Base-by-base conservation (phyloP, 108 stramenopile species). In the Schizochytrium sp. region DNA sequence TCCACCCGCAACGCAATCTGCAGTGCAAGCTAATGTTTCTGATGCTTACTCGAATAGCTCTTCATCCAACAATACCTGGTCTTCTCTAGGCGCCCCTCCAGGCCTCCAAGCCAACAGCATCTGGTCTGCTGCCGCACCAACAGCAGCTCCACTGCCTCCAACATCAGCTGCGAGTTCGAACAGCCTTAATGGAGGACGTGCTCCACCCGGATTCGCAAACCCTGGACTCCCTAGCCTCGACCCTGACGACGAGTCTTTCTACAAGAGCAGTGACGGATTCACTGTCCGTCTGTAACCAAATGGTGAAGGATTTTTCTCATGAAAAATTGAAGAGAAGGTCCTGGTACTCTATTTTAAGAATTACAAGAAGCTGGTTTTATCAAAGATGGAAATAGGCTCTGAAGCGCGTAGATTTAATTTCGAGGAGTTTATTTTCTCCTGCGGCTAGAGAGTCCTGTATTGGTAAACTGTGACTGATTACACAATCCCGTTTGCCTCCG, bases 161-260 rank as follows among this genome's bases (percentile, higher is more conserved):
- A 28, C 28, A 28, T 28, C 28, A 28, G 28, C 28, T 28, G 28
- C 28, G 28, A 28, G 28, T 28, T 28, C 28, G 28, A 28, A 28
- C 28, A 28, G 28, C 28, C 28, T 28, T 28, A 28, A 28, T 28
- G 28, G 28, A 28, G 40, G 42, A 5, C 64, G 64, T 8, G 64
- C 3, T 10, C 64, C 64, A 7, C 64, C 64, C 0, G 64, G 64
- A 2, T 69, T 69, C 44, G 15, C 12, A 8, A 12, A 69, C 19
- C 64, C 64, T 7, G 64, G 64, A 7, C 64, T 69, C 0, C 64
- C 64, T 8, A 69, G 64, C 44, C 64, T 69, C 64, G 64, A 7
- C 19, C 19, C 64, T 8, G 64, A 69, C 5, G 28, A 38, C 64
- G 64, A 69, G 2, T 13, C 64, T 7, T 69, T 69, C 44, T 69